Conservation (phyloP, 345 rosid genomes). For the Noccaea caerulescens region DNA sequence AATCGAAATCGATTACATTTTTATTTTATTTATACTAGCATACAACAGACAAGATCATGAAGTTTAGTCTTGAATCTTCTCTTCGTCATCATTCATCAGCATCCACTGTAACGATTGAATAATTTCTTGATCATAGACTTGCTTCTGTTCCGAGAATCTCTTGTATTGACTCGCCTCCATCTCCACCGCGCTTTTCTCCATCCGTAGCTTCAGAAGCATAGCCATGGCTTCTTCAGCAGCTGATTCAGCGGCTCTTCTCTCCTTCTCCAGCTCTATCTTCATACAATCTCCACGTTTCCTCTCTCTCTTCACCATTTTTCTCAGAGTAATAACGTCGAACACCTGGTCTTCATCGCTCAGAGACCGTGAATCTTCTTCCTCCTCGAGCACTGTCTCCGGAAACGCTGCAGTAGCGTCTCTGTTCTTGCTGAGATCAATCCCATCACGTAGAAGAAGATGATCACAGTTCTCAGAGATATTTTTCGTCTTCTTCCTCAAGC, state of each 20-base stretch:
- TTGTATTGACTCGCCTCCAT: constrained; percentile 65
- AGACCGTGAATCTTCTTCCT: constrained; percentile 38
- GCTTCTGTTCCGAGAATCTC: constrained; percentile 63
- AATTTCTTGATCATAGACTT: constrained; percentile 55
- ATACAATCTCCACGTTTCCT: constrained; percentile 53
- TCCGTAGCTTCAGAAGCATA: constrained; percentile 77
- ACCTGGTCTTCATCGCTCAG: constrained; percentile 60
- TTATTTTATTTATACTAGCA: background rate
- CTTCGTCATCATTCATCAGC: constrained; percentile 49
- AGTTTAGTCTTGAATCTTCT: constrained; percentile 21
- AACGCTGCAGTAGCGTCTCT: constrained; percentile 18
- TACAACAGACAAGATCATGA: constrained; percentile 7
- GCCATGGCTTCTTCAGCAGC: constrained; percentile 86
- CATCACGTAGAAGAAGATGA: constrained; percentile 27
- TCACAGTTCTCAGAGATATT: constrained; percentile 21
- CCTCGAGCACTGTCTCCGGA: constrained; percentile 32
- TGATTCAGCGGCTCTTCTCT: constrained; percentile 71
- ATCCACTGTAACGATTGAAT: constrained; percentile 68
- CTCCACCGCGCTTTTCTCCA: constrained; percentile 62
- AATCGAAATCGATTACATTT: constrained; percentile 1
- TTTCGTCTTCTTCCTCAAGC: constrained; percentile 13
- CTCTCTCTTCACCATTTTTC: constrained; percentile 66
- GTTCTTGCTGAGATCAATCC: constrained; percentile 23
- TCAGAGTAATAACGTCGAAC: constrained; percentile 54
- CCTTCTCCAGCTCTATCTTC: constrained; percentile 66